Base-by-base conservation (phyloP, 179 eudicot species). In the Pouteria campechiana region DNA sequence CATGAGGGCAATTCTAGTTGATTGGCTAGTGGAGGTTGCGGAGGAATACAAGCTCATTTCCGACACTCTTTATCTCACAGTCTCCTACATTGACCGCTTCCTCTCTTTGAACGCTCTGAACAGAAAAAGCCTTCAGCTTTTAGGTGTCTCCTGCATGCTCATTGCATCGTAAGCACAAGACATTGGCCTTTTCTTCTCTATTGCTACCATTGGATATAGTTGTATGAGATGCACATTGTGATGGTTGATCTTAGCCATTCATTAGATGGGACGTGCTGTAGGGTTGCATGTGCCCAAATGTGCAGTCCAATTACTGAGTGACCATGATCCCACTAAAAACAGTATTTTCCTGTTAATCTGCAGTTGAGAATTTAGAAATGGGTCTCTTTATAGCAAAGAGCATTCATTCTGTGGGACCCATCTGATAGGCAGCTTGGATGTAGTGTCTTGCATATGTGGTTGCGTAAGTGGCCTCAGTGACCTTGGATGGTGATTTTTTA, bases 11-110 rank as follows among this genome's bases (percentile, higher is more conserved):
- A 50, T 63, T 29, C 38, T 75, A 24, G 51, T 75, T 36, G 74
- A 70, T 61, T 75, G 81, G 81, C 58, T 69, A 61, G 75, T 69
- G 22, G 81, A 74, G 54, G 81, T 70, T 39, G 62, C 81, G 0
- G 76, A 74, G 12, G 82, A 71, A 45, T 67, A 57, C 52, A 71
- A 64, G 39, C 72, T 70, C 35, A 67, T 59, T 21, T 50, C 77
- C 1, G 75, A 71, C 24, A 67, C 76, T 13, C 53, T 70, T 21
- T 61, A 57, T 52, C 77, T 67, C 21, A 50, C 82, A 14, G 69
- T 67, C 4, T 63, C 55, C 18, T 70, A 60, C 27, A 44, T 75
- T 33, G 82, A 75, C 46, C 49, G 72, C 53, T 75, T 46, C 31
- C 53, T 75, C 9, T 67, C 82, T 20, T 35, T 47, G 0, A 56